Evolutionary conservation across 208 protist species (phyloP).

Genomic region (Acanthamoeba castellanii): DNA sequence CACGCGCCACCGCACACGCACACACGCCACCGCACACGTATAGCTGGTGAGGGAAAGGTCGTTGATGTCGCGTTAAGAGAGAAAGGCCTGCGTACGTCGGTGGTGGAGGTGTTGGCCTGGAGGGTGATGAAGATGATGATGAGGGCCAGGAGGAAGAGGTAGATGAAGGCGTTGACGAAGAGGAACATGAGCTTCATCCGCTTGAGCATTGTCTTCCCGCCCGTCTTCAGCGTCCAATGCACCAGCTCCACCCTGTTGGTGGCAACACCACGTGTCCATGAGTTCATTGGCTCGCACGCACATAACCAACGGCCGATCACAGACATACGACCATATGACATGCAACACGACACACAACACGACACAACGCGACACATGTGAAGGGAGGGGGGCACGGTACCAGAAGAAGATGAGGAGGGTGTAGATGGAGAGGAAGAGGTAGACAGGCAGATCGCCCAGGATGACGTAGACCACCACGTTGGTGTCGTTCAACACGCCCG

Average conservation of each 20-base stretch:
- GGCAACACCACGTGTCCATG: too few species aligned
- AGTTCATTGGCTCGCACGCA: too few species aligned
- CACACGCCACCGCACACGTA: neutral
- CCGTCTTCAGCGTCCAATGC: constrained; percentile 26
- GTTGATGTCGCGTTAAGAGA: neutral
- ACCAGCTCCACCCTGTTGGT: constrained; percentile 43
- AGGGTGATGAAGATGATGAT: constrained; percentile 34
- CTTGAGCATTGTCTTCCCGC: neutral
- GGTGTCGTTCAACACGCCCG: constrained; percentile 39
- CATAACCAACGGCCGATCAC: too few species aligned
- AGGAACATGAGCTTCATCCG: constrained; percentile 47
- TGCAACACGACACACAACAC: too few species aligned
- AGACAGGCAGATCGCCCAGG: constrained; percentile 36
- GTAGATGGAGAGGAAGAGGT: constrained; percentile 45
- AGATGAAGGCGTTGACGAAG: constrained; percentile 41
- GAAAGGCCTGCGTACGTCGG: constrained; percentile 17
- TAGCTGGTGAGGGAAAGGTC: too few species aligned
- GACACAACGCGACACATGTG: too few species aligned
- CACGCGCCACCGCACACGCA: too few species aligned
- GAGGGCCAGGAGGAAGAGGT: neutral
- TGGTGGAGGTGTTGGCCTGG: neutral
- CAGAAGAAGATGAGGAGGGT: constrained; percentile 46
- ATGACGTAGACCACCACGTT: constrained; percentile 50
- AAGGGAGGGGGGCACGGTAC: neutral
- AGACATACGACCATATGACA: too few species aligned